Evolutionary conservation across 2,329 filamentous ascomycete species (phyloP).

Genomic region (Purpureocillium lavendulum): DNA sequence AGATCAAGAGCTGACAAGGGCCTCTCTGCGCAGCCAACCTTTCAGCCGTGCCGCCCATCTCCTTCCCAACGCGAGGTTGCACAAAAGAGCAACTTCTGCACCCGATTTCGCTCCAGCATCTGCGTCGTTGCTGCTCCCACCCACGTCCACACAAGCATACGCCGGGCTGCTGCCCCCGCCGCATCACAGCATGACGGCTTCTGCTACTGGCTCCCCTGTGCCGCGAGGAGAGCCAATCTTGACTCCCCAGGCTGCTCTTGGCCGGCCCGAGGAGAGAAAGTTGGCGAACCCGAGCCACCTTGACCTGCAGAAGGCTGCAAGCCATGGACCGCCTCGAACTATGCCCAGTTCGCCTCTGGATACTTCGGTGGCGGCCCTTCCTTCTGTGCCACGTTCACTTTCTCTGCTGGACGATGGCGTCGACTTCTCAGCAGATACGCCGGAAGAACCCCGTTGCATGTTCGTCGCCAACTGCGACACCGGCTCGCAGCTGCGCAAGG

Average conservation of each 20-base stretch:
- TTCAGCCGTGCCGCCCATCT: conserved; percentile 3
- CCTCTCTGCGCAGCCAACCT: conserved; percentile 11
- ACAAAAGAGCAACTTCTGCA: conserved; percentile 43
- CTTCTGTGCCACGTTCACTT: too few relatives aligned
- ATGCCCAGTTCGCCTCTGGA: conserved; percentile 1
- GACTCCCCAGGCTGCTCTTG: neutral
- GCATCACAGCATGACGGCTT: conserved; percentile 7
- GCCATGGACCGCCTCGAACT: neutral
- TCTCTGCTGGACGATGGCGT: conserved; percentile 4
- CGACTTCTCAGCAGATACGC: conserved; percentile 6
- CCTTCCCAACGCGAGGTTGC: conserved; percentile 20
- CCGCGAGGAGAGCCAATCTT: neutral
- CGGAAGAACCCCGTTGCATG: conserved; percentile 36
- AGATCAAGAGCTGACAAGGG: neutral
- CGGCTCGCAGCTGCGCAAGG: conserved; percentile 57
- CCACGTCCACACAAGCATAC: conserved; percentile 5
- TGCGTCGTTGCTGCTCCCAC: neutral
- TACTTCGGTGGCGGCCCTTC: neutral
- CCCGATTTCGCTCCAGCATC: conserved; percentile 30
- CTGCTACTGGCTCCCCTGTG: neutral
- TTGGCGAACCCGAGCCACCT: neutral
- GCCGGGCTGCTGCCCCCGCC: conserved; percentile 9
- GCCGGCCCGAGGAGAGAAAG: neutral
- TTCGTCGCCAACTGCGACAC: conserved; percentile 51
- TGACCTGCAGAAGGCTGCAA: too few relatives aligned